These are phyloP conservation scores for Mrakia blollopis DNA, from an alignment of 768 basidiomycete species.

Conservation along the genomic window DNA sequence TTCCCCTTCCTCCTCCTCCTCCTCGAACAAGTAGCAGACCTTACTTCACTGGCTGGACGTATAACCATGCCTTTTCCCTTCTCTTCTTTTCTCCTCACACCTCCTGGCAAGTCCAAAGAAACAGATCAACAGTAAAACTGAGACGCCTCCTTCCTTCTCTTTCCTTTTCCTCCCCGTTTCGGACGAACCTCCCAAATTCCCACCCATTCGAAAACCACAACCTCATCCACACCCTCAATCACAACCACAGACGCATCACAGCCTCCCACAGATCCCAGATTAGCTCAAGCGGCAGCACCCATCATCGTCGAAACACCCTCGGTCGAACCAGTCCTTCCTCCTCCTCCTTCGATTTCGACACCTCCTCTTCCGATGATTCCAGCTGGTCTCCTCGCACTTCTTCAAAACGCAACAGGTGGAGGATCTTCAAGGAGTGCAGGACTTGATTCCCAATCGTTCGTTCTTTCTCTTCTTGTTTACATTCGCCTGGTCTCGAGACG, in stretches of 20 bases:
- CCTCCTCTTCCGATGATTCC: not conserved
- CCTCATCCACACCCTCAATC: not conserved
- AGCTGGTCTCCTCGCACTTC: conserved; percentile 5
- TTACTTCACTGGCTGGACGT: not conserved
- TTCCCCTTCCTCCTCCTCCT: not conserved
- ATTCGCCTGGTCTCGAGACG: not conserved
- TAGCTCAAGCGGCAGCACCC: not conserved
- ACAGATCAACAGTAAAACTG: conserved; percentile 1
- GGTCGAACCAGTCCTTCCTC: not conserved
- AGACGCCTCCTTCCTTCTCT: conserved; percentile 2
- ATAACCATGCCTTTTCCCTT: conserved; percentile 15
- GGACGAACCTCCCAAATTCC: not conserved
- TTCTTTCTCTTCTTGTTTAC: not conserved
- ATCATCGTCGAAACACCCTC: not conserved
- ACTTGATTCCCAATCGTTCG: not conserved
- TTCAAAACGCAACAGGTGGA: not conserved
- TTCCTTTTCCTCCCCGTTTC: not conserved
- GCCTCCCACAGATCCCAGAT: conserved; percentile 2
- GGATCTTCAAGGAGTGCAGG: not conserved
- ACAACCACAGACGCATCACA: not conserved
- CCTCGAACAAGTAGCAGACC: not conserved
- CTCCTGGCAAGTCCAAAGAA: not conserved
- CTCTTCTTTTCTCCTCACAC: not conserved
- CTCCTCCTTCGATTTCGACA: not conserved
- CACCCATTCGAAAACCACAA: not conserved